These are phyloP conservation scores for Tolypocladium ovalisporum DNA, from an alignment of 2,329 filamentous ascomycete genomes.

Conservation along the genomic window DNA sequence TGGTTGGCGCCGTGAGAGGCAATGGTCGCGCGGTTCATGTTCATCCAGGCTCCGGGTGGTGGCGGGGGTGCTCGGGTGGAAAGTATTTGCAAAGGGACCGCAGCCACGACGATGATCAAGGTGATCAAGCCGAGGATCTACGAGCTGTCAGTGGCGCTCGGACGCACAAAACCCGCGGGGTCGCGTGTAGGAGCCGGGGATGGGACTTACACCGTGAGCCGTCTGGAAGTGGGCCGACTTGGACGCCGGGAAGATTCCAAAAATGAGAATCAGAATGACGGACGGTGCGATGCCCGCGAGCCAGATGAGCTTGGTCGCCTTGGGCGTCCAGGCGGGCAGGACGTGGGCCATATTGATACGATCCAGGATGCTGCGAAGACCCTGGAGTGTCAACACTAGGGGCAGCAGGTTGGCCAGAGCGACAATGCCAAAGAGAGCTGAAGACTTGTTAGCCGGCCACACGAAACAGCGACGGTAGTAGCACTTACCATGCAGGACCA, in stretches of 20 bases:
- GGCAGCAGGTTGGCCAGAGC: slow-evolving; percentile 15
- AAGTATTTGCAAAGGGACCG: slow-evolving; percentile 13
- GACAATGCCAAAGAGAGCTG: slow-evolving; percentile 8
- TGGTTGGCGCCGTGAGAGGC: slow-evolving; percentile 12
- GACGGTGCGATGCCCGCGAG: slow-evolving; percentile 14
- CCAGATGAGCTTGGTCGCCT: slow-evolving; percentile 14
- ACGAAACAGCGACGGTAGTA: not conserved
- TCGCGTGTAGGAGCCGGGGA: not conserved
- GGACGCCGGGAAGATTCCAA: slow-evolving; percentile 13
- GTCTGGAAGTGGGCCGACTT: slow-evolving; percentile 15
- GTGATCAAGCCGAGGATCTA: slow-evolving; percentile 18
- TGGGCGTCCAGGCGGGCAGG: slow-evolving; percentile 10
- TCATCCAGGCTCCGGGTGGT: not conserved
- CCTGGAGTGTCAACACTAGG: slow-evolving; percentile 15
- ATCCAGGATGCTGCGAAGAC: slow-evolving; percentile 13
- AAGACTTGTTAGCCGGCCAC: not conserved
- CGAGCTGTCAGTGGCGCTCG: not conserved
- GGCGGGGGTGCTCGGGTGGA: slow-evolving; percentile 7
- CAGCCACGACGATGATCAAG: slow-evolving; percentile 11
- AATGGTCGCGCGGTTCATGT: not conserved
- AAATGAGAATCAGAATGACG: slow-evolving; percentile 13
- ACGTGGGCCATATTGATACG: slow-evolving; percentile 10
- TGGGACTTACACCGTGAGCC: slow-evolving; percentile 15
- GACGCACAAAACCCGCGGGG: not conserved
- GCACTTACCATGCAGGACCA: slow-evolving; percentile 3